Percentiles rank a stretch among this genome's conserved stretches.
Evolutionary conservation across 441 rosid genomes (phyloP).

Genomic region (Erodium moschatum): DNA sequence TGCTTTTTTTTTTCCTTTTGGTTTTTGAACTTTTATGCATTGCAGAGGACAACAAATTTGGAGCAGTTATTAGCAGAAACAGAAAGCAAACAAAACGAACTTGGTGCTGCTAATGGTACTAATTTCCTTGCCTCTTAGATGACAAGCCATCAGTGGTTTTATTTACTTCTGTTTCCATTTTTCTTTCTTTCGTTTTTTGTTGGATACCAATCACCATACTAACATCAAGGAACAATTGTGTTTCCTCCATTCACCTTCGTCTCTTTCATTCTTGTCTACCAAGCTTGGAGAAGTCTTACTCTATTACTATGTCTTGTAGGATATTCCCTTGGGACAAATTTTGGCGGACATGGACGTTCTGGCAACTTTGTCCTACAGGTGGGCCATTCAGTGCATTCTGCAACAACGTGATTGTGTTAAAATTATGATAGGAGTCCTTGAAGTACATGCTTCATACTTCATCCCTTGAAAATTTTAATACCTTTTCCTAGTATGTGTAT

Average conservation of each 20-base stretch:
- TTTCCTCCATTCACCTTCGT: background rate
- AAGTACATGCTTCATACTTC: background rate
- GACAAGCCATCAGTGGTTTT: constrained; percentile 1
- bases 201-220: background rate
- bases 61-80: constrained; percentile 30
- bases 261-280: background rate
- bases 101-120: constrained; percentile 28
- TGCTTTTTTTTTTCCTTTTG: background rate
- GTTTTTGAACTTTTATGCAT: constrained; percentile 16
- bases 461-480: background rate
- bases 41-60: constrained; percentile 37
- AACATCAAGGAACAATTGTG: background rate
- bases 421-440: constrained; percentile 1
- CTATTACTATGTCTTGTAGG: constrained; percentile 23
- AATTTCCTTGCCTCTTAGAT: background rate
- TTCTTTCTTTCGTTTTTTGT: background rate
- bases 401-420: background rate
- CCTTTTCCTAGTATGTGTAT: background rate
- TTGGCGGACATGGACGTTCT: constrained; percentile 30
- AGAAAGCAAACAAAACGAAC: constrained; percentile 22
- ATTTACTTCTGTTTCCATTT: no score
- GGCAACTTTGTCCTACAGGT: constrained; percentile 53
- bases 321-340: constrained; percentile 23
- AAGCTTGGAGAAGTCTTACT: background rate
- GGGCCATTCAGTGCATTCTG: constrained; percentile 17